Conservation (phyloP, 805 yeast genomes). For the Candida incommunis region DNA sequence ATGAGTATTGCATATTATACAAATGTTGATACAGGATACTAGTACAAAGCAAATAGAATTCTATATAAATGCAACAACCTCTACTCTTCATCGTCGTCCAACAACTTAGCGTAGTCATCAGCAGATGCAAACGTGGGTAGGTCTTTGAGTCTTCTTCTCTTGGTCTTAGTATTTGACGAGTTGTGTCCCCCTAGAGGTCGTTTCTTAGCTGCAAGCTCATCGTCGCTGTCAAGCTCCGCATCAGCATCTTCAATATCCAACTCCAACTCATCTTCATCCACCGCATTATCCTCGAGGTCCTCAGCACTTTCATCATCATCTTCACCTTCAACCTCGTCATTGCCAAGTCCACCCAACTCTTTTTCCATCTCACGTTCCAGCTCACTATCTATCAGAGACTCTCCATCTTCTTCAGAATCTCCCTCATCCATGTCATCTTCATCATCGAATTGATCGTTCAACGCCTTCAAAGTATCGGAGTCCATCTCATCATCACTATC, state of each 20-base stretch:
- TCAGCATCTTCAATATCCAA: slow-evolving; percentile 18
- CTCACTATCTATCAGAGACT: slow-evolving; percentile 23
- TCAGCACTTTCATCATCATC: slow-evolving; percentile 19
- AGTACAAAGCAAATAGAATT: too few relatives aligned
- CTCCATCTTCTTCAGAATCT: slow-evolving; percentile 16
- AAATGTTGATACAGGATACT: too few relatives aligned
- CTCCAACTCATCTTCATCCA: slow-evolving; percentile 11
- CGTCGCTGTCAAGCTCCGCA: slow-evolving; percentile 5
- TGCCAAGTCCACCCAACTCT: slow-evolving; percentile 16
- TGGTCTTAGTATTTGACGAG: slow-evolving; percentile 23
- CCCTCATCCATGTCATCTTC: slow-evolving; percentile 18
- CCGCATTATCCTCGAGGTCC: slow-evolving; percentile 9
- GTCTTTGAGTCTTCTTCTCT: slow-evolving; percentile 44
- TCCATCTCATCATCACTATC: slow-evolving; percentile 18
- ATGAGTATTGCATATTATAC: too few relatives aligned
- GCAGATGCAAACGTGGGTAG: slow-evolving; percentile 82
- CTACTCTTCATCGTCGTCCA: slow-evolving; percentile 51
- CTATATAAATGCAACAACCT: too few relatives aligned
- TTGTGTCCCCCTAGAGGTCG: slow-evolving; percentile 8
- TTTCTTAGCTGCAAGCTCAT: slow-evolving; percentile 12
- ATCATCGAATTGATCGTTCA: background rate
- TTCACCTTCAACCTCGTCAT: slow-evolving; percentile 18
- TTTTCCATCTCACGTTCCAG: slow-evolving; percentile 24
- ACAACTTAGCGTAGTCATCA: slow-evolving; percentile 68
- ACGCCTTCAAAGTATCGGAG: background rate